phyloP scores from a whole-genome alignment of 2,329 filamentous ascomycete genomes.

The Colletotrichum sp. region DNA sequence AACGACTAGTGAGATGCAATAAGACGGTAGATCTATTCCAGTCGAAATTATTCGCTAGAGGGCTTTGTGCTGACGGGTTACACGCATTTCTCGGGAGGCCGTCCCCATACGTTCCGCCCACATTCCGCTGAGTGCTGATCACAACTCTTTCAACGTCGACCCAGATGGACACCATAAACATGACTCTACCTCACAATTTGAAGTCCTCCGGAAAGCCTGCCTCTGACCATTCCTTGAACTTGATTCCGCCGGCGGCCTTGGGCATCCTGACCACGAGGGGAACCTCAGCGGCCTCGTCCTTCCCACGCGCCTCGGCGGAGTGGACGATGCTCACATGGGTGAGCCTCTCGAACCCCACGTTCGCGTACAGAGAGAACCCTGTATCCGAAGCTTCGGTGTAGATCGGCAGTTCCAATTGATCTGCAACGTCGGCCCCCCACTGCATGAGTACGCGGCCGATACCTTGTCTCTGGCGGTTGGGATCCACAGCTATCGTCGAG shows the following conservation, averaged over 20 bases:
- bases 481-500: conserved; percentile 49
- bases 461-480: conserved; percentile 37
- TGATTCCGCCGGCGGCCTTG: conserved; percentile 30
- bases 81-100: rapidly evolving
- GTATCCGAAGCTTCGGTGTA: conserved; percentile 51
- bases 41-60: not conserved
- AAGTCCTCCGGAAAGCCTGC: not conserved
- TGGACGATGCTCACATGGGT: not conserved
- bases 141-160: rapidly evolving
- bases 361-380: conserved; percentile 43
- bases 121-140: not conserved
- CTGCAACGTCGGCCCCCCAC: conserved; percentile 39
- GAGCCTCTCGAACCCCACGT: not conserved
- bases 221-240: conserved; percentile 36
- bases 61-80: not conserved
- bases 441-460: conserved; percentile 40
- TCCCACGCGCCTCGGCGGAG: conserved; percentile 30
- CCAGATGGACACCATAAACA: not conserved
- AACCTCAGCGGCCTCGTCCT: conserved; percentile 38
- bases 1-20: not conserved
- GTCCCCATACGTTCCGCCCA: not conserved
- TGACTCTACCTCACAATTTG: not conserved
- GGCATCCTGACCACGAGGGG: conserved; percentile 47
- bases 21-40: not conserved
- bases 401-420: conserved; percentile 39